Conservation (phyloP, 2,329 filamentous ascomycete species). For the Microsporum audouinii region DNA sequence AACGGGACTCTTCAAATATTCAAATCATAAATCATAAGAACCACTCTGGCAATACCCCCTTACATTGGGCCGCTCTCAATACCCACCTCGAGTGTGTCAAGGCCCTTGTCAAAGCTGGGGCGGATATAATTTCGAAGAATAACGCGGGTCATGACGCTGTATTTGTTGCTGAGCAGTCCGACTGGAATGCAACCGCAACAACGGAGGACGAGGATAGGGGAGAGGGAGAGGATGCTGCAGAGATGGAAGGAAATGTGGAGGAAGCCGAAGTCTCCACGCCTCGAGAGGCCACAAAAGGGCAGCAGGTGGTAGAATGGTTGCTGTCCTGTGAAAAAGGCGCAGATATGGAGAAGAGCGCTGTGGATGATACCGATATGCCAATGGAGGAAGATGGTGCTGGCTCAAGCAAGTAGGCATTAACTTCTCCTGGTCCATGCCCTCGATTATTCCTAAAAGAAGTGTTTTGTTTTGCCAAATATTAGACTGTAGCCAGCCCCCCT, state of each 20-base stretch:
- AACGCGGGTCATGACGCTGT: slow-evolving; percentile 71
- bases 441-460: neutral
- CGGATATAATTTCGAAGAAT: slow-evolving; percentile 67
- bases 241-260: slow-evolving; percentile 2
- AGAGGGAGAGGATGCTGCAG: slow-evolving; percentile 13
- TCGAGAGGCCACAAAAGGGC: slow-evolving; percentile 21
- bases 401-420: neutral
- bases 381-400: neutral
- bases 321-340: slow-evolving; percentile 28
- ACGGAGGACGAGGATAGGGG: slow-evolving; percentile 6
- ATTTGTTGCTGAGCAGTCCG: slow-evolving; percentile 60
- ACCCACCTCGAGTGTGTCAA: slow-evolving; percentile 75
- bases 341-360: slow-evolving; percentile 22
- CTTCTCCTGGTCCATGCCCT: neutral
- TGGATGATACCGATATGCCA: slow-evolving; percentile 14
- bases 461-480: neutral
- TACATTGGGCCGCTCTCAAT: slow-evolving; percentile 90
- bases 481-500: too few species aligned
- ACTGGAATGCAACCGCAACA: slow-evolving; percentile 37
- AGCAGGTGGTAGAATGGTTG: slow-evolving; percentile 34
- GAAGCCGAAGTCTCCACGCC: neutral
- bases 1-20: slow-evolving; percentile 10
- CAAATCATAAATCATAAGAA: slow-evolving; percentile 48
- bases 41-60: slow-evolving; percentile 71
- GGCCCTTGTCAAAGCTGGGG: slow-evolving; percentile 61